A percentile compares a stretch with the other conserved stretches of the same genome.
Evolutionary conservation across 1,284 basidiomycete genomes (phyloP).

Genomic region (Neotropicomus parvogracilis): DNA sequence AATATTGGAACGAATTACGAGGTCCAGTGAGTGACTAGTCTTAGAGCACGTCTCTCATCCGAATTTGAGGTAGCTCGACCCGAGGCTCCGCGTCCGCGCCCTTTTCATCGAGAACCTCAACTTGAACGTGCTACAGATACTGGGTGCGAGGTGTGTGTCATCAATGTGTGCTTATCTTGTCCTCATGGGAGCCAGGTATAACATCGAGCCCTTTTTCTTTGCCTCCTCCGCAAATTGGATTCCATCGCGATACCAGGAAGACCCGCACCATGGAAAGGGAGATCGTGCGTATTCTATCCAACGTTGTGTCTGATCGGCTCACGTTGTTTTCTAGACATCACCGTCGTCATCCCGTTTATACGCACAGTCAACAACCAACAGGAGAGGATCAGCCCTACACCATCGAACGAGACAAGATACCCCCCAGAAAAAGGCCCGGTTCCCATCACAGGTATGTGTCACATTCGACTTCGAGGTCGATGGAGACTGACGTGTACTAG

Average conservation of each 20-base stretch:
- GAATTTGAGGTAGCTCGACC: slow-evolving; percentile 27
- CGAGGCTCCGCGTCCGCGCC: slow-evolving; percentile 39
- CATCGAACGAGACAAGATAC: neutral
- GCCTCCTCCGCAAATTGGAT: slow-evolving; percentile 56
- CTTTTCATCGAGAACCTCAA: slow-evolving; percentile 49
- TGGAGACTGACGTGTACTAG: slow-evolving; percentile 3
- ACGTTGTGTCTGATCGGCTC: neutral
- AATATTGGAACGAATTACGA: slow-evolving; percentile 22
- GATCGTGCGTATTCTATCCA: slow-evolving; percentile 43
- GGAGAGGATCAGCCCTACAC: slow-evolving; percentile 6
- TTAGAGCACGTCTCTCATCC: neutral
- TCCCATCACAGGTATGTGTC: slow-evolving; percentile 21
- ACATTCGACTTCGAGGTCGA: neutral
- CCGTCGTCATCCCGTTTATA: slow-evolving; percentile 47
- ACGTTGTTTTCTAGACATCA: slow-evolving; percentile 38
- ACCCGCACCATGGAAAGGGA: slow-evolving; percentile 32
- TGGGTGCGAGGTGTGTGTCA: slow-evolving; percentile 43
- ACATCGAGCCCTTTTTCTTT: slow-evolving; percentile 56
- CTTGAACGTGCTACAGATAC: slow-evolving; percentile 43
- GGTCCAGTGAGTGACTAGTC: slow-evolving; percentile 15
- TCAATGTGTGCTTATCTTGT: neutral
- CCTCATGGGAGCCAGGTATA: slow-evolving; percentile 21
- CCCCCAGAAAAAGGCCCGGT: neutral
- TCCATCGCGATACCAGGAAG: slow-evolving; percentile 51
- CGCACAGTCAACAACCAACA: slow-evolving; percentile 32